Base-by-base conservation (phyloP, 139 green algal species). In the Coccomyxa sp. region DNA sequence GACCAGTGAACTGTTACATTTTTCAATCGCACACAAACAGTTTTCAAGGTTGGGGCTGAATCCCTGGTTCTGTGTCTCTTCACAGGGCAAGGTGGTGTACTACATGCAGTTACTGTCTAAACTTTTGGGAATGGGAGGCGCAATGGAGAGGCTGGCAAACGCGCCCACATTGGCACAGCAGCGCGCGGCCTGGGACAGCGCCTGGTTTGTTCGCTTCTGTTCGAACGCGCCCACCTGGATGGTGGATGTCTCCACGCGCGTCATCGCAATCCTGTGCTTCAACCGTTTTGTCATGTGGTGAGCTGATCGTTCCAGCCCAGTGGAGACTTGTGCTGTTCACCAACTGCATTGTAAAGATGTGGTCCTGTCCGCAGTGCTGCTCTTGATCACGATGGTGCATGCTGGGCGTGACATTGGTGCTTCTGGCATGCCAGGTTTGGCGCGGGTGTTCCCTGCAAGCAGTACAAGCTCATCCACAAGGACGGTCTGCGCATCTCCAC, bases 391-490 rank as follows among this genome's bases (percentile, higher is more conserved):
- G 60, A 79, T 0, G n/a, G 0, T 32, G 14, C 63, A 0, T 16
- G 14, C 28, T 45, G 58, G n/a, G 28, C 38, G 14, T 81, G 58
- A 32, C 31, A 77, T 38, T 9, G n/a, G 1, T 45, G 27, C 23
- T 77, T 1, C 71, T 77, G 71, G 21, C 18, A 77, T 30, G 23
- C 58, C 86, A 92, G 93, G 95, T 98, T 98, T 91, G 96, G 96
- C 58, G 96, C 91, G 30, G 97, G 97, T 76, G 95, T 99, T 81
- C 94, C 95, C 0, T 84, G 88, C 79, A 97, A 98, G 89, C 97
- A 99, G 93, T 97, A 97, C 84, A 84, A 93, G 68, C 93, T 99
- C 18, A 98, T 99, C 84, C 87, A 90, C 67, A 89, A 92, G 51
- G 95, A 98, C 78, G 93, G 93, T 68, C 88, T 97, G 77, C 90